Percentiles rank a stretch among this genome's conserved stretches.
Evolutionary conservation across 257 asterid species (phyloP).

Genomic region (Thymus mandschuricus): DNA sequence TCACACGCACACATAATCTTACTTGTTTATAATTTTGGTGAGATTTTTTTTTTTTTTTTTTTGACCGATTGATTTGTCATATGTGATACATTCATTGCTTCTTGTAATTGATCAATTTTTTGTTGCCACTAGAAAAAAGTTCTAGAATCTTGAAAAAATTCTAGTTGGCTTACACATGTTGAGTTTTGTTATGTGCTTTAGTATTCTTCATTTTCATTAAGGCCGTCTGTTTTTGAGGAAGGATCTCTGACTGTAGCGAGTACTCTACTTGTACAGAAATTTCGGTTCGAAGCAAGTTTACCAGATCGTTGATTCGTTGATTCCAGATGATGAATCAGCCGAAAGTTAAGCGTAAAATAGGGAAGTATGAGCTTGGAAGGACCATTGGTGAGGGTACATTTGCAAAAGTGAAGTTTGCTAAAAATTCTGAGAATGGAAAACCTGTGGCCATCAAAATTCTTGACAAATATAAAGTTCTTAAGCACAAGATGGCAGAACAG

Average conservation of each 20-base stretch:
- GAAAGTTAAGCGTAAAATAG: slow-evolving; percentile 70
- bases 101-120: slow-evolving; percentile 18
- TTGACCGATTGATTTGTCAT: slow-evolving; percentile 11
- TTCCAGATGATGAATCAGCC: slow-evolving; percentile 75
- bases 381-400: slow-evolving; percentile 96
- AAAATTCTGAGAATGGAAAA: slow-evolving; percentile 78
- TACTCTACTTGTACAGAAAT: slow-evolving; percentile 38
- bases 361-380: slow-evolving; percentile 91
- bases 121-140: not conserved
- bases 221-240: not conserved
- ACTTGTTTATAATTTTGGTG: slow-evolving; percentile 14
- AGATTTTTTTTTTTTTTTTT: not conserved
- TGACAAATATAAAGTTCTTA: slow-evolving; percentile 91
- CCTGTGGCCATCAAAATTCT: slow-evolving; percentile 85
- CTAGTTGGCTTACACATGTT: slow-evolving; percentile 20
- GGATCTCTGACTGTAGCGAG: slow-evolving; percentile 10
- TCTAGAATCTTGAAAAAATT: not conserved
- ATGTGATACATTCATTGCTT: slow-evolving; percentile 22
- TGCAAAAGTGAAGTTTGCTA: slow-evolving; percentile 90
- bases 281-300: not conserved
- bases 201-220: not conserved
- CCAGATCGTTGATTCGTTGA: slow-evolving; percentile 5
- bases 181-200: not conserved
- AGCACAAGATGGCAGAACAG: slow-evolving; percentile 97
- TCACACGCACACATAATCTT: slow-evolving; percentile 11